A percentile compares a stretch with the other conserved stretches of the same genome.
Evolutionary conservation across 2,329 filamentous ascomycete species (phyloP).

Genomic region (Pestalotiopsis sp.): DNA sequence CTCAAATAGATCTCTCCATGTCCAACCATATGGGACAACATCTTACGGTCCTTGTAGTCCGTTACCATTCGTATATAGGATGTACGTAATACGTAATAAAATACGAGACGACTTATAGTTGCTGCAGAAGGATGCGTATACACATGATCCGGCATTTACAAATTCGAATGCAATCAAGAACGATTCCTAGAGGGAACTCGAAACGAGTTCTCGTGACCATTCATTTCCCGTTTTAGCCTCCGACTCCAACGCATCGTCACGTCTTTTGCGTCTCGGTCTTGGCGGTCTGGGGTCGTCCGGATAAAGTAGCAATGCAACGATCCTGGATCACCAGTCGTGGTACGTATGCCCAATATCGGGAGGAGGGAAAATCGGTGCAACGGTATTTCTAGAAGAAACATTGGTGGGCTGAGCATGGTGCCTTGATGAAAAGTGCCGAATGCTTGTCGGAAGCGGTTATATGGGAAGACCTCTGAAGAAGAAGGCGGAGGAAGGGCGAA

Average conservation of each 20-base stretch:
- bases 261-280: background rate
- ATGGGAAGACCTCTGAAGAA: background rate
- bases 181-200: no score
- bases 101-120: no score
- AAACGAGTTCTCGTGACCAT: background rate
- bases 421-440: background rate
- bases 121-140: no score
- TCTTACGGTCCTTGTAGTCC: no score
- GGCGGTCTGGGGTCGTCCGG: background rate
- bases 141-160: no score
- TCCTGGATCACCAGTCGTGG: background rate
- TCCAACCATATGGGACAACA: no score
- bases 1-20: no score
- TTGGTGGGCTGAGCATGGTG: background rate
- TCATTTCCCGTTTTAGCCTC: background rate
- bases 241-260: background rate
- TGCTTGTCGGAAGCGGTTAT: background rate
- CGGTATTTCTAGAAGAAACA: background rate
- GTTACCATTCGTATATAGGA: no score
- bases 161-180: no score
- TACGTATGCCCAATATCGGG: background rate
- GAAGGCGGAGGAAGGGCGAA: background rate
- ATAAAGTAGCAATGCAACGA: background rate
- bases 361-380: background rate
- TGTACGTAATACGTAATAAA: no score